phyloP scores from a whole-genome alignment of 2,329 filamentous ascomycete genomes.

The Talaromyces marneffei region DNA sequence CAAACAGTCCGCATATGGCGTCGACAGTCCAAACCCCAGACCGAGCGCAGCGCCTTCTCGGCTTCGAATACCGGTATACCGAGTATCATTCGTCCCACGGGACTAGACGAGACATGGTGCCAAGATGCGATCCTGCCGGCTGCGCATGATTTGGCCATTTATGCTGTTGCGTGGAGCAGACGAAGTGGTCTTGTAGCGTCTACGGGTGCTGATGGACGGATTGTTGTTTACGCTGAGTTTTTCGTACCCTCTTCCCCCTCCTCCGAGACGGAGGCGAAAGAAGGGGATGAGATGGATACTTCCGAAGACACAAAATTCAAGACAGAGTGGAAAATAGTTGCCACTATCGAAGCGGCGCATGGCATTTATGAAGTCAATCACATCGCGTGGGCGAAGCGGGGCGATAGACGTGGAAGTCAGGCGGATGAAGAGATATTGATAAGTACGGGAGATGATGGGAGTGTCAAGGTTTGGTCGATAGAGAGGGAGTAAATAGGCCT shows the following conservation, averaged over 20 bases:
- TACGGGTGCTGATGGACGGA: slow-evolving; percentile 76
- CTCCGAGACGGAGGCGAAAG: slow-evolving; percentile 18
- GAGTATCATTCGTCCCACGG: slow-evolving; percentile 74
- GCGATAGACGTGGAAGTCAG: slow-evolving; percentile 48
- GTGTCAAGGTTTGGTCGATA: slow-evolving; percentile 75
- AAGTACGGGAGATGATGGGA: slow-evolving; percentile 86
- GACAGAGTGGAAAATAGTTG: slow-evolving; percentile 66
- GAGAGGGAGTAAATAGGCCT: slow-evolving; percentile 11
- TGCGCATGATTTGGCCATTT: slow-evolving; percentile 73
- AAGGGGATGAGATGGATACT: slow-evolving; percentile 22
- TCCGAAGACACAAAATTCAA: slow-evolving; percentile 15
- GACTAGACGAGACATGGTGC: slow-evolving; percentile 74
- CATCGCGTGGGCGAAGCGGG: slow-evolving; percentile 75
- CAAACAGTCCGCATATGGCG: slow-evolving; percentile 73
- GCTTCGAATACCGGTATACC: slow-evolving; percentile 53
- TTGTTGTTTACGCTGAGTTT: slow-evolving; percentile 71
- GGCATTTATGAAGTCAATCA: slow-evolving; percentile 95
- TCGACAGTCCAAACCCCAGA: slow-evolving; percentile 45
- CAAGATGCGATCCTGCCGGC: slow-evolving; percentile 70
- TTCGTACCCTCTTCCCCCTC: slow-evolving; percentile 26
- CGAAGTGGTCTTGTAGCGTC: slow-evolving; percentile 74
- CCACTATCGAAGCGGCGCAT: slow-evolving; percentile 67
- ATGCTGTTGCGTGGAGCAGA: slow-evolving; percentile 78
- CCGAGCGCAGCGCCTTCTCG: neutral
- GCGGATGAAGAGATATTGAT: slow-evolving; percentile 76